Conservation (phyloP, 148 eudicot species). For the Rhododendron mucronatum region DNA sequence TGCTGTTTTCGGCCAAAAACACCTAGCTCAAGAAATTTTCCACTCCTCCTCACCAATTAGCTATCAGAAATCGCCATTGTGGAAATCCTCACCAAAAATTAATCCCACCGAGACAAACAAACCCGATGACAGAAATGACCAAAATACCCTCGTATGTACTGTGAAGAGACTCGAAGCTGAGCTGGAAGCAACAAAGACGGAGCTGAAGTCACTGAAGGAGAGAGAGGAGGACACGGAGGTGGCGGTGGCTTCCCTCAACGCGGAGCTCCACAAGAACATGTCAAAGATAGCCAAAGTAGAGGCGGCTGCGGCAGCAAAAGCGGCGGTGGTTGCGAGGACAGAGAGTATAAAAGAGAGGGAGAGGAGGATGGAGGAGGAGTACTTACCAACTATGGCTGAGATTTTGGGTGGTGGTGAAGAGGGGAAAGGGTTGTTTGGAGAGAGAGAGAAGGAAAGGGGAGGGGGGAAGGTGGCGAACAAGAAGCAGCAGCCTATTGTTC, state of each 20-base stretch:
- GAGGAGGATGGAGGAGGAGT: constrained; percentile 21
- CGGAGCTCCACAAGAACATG: constrained; percentile 78
- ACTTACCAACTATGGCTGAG: constrained; percentile 45
- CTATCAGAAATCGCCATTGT: neutral
- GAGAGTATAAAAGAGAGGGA: constrained; percentile 11
- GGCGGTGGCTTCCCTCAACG: constrained; percentile 67
- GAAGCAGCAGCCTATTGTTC: constrained; percentile 33
- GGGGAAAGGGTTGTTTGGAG: constrained; percentile 11
- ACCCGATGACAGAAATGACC: neutral
- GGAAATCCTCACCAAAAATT: constrained; percentile 20
- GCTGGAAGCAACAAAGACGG: constrained; percentile 67
- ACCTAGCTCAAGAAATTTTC: constrained; percentile 32
- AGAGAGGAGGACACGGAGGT: constrained; percentile 68
- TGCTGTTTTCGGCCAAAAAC: constrained; percentile 27
- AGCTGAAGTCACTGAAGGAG: constrained; percentile 61
- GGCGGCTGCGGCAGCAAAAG: constrained; percentile 43
- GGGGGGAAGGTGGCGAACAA: constrained; percentile 37
- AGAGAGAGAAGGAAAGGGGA: constrained; percentile 12
- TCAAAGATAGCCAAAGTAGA: constrained; percentile 64
- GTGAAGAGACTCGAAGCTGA: constrained; percentile 57
- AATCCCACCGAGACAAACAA: constrained; percentile 7
- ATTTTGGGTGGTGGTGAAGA: constrained; percentile 36
- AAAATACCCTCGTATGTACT: neutral
- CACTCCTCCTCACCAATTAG: constrained; percentile 27
- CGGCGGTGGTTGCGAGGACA: constrained; percentile 12